Evolutionary conservation across 1,284 basidiomycete genomes (phyloP).

Genomic region (Rhodotorula sp.): DNA sequence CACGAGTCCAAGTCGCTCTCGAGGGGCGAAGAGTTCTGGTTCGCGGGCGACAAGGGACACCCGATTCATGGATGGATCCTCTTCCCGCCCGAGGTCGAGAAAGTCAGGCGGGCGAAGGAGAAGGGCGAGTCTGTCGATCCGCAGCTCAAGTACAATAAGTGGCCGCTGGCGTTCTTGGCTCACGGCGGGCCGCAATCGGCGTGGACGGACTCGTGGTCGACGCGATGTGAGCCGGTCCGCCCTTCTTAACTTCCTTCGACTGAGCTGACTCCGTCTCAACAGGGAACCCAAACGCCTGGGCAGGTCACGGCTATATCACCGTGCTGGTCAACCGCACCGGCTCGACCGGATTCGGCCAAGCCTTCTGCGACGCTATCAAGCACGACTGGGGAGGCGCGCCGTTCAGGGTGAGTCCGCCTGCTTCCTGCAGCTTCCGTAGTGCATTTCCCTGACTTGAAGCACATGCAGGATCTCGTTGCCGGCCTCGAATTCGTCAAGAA

Average conservation of each 20-base stretch:
- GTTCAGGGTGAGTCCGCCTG: conserved; percentile 12
- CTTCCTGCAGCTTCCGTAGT: not conserved
- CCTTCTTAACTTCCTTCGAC: not conserved
- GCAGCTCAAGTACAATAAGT: conserved; percentile 57
- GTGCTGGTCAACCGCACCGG: conserved; percentile 65
- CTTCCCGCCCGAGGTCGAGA: conserved; percentile 67
- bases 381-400: conserved; percentile 75
- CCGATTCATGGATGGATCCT: conserved; percentile 77
- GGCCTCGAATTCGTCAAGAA: conserved; percentile 41
- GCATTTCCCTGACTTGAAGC: not conserved
- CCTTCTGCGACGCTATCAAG: conserved; percentile 67
- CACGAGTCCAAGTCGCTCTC: conserved; percentile 58
- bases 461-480: conserved; percentile 40
- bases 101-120: conserved; percentile 50
- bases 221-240: conserved; percentile 57
- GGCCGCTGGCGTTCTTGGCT: conserved; percentile 68
- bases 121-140: not conserved
- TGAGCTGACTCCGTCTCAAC: not conserved
- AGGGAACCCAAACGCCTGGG: conserved; percentile 11
- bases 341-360: conserved; percentile 47
- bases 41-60: conserved; percentile 69
- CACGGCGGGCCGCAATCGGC: conserved; percentile 70
- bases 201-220: conserved; percentile 80
- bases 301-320: conserved; percentile 51
- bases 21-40: conserved; percentile 75